Evolutionary conservation across 441 rosid genomes (phyloP).

Genomic region (Erodium trifolium): DNA sequence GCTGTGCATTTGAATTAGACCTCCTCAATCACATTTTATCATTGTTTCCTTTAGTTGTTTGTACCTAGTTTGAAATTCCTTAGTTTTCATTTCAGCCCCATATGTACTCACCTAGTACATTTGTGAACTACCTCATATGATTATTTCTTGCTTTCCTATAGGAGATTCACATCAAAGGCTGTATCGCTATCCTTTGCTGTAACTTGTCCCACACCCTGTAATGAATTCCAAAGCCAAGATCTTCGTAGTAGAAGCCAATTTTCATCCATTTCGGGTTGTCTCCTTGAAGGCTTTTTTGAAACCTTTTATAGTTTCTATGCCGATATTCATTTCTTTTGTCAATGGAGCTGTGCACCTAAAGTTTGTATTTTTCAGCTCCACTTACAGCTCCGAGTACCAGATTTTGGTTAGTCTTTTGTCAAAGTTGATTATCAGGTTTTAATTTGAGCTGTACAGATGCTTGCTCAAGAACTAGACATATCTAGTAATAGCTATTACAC

Average conservation of each 20-base stretch:
- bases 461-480: constrained; percentile 3
- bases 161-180: not conserved
- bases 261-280: not conserved
- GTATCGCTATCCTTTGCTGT: not conserved
- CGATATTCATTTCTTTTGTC: constrained; percentile 8
- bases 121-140: not conserved
- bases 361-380: not conserved
- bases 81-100: not conserved
- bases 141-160: constrained; percentile 1
- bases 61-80: not conserved
- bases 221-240: constrained; percentile 1
- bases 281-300: not conserved
- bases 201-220: not conserved
- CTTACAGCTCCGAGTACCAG: not conserved
- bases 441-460: constrained; percentile 10
- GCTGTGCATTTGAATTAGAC: not conserved
- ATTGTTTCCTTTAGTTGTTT: not conserved
- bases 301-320: not conserved
- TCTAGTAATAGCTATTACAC: not conserved
- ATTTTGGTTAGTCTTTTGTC: constrained; percentile 2
- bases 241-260: not conserved
- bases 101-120: not conserved
- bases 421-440: not conserved
- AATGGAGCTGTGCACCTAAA: not conserved
- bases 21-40: not conserved